Percentiles rank a stretch among this genome's conserved stretches.
Conservation (phyloP, 2,329 filamentous ascomycete species). For the Conoideocrella luteorostrata region DNA sequence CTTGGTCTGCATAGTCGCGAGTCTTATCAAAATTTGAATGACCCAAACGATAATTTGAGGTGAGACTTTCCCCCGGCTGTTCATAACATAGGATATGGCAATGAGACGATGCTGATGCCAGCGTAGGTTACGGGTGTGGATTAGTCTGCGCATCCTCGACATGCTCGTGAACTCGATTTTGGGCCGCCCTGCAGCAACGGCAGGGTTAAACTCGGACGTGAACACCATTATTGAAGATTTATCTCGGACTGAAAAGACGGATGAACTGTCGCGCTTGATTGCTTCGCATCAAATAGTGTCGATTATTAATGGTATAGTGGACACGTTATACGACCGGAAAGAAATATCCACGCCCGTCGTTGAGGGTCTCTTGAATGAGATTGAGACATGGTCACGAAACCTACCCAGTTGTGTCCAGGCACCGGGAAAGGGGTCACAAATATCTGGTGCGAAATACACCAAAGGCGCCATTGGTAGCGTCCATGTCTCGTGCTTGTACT, state of each 20-base stretch:
- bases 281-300: constrained; percentile 35
- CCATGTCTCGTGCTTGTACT: constrained; percentile 51
- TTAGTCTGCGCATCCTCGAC: constrained; percentile 32
- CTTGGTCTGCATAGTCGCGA: constrained; percentile 44
- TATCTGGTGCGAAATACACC: constrained; percentile 5
- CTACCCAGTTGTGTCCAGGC: constrained; percentile 30
- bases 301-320: constrained; percentile 38
- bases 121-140: constrained; percentile 27
- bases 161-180: constrained; percentile 32
- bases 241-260: constrained; percentile 8
- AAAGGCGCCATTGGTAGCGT: constrained; percentile 40
- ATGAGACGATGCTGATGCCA: not conserved
- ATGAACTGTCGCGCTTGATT: constrained; percentile 22
- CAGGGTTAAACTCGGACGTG: constrained; percentile 21
- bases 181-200: constrained; percentile 29
- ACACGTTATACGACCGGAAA: constrained; percentile 34
- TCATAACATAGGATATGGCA: too few species aligned
- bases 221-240: constrained; percentile 17
- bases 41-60: constrained; percentile 14
- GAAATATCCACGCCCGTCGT: constrained; percentile 24
- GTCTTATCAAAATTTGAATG: constrained; percentile 19
- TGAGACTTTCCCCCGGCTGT: constrained; percentile 12
- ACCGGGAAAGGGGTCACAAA: constrained; percentile 10
- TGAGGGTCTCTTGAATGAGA: constrained; percentile 32
- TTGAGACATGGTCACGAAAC: constrained; percentile 38